Evolutionary conservation across 345 rosid genomes (phyloP).

Genomic region (Gynandropsis gynandra): DNA sequence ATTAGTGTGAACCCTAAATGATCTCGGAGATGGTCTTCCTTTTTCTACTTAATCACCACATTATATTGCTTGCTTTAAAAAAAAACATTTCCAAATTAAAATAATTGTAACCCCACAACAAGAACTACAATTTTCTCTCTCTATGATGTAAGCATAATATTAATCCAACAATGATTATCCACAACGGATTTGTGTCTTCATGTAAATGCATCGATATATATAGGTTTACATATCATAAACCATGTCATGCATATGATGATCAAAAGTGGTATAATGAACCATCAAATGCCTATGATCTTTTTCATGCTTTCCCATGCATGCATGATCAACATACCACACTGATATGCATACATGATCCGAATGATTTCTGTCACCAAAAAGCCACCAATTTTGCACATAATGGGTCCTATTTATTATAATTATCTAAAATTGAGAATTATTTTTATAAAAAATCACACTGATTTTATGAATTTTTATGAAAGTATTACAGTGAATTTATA

Average conservation of each 20-base stretch:
- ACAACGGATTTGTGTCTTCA: slow-evolving; percentile 25
- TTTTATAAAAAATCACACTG: too few relatives aligned
- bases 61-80: slow-evolving; percentile 20
- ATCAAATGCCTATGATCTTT: background rate
- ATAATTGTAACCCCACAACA: slow-evolving; percentile 51
- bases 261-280: slow-evolving; percentile 8
- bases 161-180: slow-evolving; percentile 18
- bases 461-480: too few relatives aligned
- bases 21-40: slow-evolving; percentile 41
- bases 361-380: slow-evolving; percentile 29
- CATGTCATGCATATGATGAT: slow-evolving; percentile 18
- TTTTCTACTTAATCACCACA: slow-evolving; percentile 27
- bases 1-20: too few relatives aligned
- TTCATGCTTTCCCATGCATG: slow-evolving; percentile 5
- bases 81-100: slow-evolving; percentile 26
- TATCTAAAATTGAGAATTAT: too few relatives aligned
- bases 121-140: slow-evolving; percentile 27
- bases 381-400: slow-evolving; percentile 24
- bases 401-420: slow-evolving; percentile 53
- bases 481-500: too few relatives aligned
- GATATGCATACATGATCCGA: slow-evolving; percentile 29
- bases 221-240: background rate
- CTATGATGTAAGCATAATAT: slow-evolving; percentile 47
- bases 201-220: slow-evolving; percentile 17
- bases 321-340: slow-evolving; percentile 16